These are phyloP conservation scores for carrot (Daucus carota) DNA, from an alignment of 129 eudicot genomes.

Conservation along the genomic window DH1_v3.0 NC_030384.2:30719501-30720000, in stretches of 20 bases:
- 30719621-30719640: slow-evolving; percentile 98
- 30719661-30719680: slow-evolving; percentile 73
- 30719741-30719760: slow-evolving; percentile 90
- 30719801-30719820: slow-evolving; percentile 72
- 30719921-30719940: slow-evolving; percentile 14
- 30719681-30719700: slow-evolving; percentile 82
- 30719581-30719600: slow-evolving; percentile 94
- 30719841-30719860: slow-evolving; percentile 50
- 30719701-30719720: slow-evolving; percentile 80
- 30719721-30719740: slow-evolving; percentile 91
- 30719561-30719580: slow-evolving; percentile 86
- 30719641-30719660: slow-evolving; percentile 96
- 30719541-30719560: slow-evolving; percentile 63
- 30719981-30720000: slow-evolving; percentile 26
- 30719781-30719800: slow-evolving; percentile 83
- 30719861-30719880: slow-evolving; percentile 46
- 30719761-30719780: slow-evolving; percentile 39
- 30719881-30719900: slow-evolving; percentile 14
- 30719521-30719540: slow-evolving; percentile 90
- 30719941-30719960: not conserved
- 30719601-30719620: slow-evolving; percentile 92
- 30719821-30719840: slow-evolving; percentile 25
- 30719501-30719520: slow-evolving; percentile 90
- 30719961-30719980: slow-evolving; percentile 46
- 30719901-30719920: slow-evolving; percentile 8